Evolutionary conservation across 2,329 filamentous ascomycete genomes (phyloP).

Genomic region (Aspergillus piperis): DNA sequence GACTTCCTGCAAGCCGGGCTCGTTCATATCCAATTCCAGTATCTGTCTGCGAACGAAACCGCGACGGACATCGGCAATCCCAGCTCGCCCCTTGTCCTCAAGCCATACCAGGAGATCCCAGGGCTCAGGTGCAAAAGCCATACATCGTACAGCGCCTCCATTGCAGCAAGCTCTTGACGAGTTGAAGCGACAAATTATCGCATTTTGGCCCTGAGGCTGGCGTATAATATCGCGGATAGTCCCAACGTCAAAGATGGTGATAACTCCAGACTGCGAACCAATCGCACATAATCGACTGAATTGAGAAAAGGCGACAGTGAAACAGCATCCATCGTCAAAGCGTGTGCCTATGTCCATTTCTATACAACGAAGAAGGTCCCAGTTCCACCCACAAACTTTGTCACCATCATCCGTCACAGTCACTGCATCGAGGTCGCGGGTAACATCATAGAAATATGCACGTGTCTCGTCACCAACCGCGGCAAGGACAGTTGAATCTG

Average conservation of each 20-base stretch:
- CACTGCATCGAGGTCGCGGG: constrained; percentile 30
- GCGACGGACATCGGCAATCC: constrained; percentile 51
- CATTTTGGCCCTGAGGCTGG: constrained; percentile 34
- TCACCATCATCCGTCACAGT: constrained; percentile 32
- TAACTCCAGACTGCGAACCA: constrained; percentile 52
- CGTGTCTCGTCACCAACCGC: constrained; percentile 86
- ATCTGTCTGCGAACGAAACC: constrained; percentile 49
- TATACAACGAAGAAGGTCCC: constrained; percentile 42
- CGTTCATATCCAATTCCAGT: constrained; percentile 39
- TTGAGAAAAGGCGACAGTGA: constrained; percentile 52
- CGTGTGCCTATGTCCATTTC: constrained; percentile 44
- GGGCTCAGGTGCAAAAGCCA: constrained; percentile 87
- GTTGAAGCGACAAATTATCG: constrained; percentile 71
- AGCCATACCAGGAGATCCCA: constrained; percentile 93
- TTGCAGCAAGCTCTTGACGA: constrained; percentile 73
- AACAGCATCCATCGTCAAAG: constrained; percentile 48
- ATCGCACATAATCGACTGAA: constrained; percentile 52
- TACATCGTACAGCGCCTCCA: constrained; percentile 80
- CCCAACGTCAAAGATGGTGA: constrained; percentile 48
- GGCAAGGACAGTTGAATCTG: constrained; percentile 76
- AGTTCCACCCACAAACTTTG: constrained; percentile 43
- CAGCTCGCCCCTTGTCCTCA: constrained; percentile 68
- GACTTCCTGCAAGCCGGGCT: constrained; percentile 36
- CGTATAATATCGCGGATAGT: constrained; percentile 28
- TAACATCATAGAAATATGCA: constrained; percentile 74